These are phyloP conservation scores for Domatiomyces globalis DNA, from an alignment of 2,329 filamentous ascomycete genomes.

Conservation along the genomic window DNA sequence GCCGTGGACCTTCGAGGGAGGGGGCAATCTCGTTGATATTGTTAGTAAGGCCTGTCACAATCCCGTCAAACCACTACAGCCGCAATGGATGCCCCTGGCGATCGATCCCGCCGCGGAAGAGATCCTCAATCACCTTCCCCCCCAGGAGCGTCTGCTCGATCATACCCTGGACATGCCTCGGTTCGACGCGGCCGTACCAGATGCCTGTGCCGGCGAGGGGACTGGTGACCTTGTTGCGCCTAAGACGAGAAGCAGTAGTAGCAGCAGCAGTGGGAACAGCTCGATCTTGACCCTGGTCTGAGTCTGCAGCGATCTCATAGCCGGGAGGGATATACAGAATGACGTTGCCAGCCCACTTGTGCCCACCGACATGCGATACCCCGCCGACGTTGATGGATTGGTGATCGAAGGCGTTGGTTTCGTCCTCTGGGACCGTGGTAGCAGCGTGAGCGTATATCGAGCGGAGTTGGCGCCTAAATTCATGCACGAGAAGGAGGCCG, in stretches of 20 bases:
- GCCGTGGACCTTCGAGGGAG: no score
- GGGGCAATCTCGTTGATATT: no score
- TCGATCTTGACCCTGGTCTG: constrained; percentile 13
- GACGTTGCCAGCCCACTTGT: constrained; percentile 87
- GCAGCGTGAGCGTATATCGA: background rate
- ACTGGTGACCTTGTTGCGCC: background rate
- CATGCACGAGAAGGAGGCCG: constrained; percentile 55
- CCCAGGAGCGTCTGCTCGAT: constrained; percentile 72
- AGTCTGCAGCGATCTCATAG: background rate
- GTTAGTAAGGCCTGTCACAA: no score
- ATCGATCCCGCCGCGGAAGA: constrained; percentile 77
- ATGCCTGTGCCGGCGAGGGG: constrained; percentile 38
- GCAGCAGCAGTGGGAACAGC: background rate
- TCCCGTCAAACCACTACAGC: constrained; percentile 40
- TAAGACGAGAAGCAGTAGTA: no score
- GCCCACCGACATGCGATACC: constrained; percentile 76
- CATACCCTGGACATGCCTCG: constrained; percentile 79
- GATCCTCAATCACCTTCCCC: constrained; percentile 71
- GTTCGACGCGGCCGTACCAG: constrained; percentile 74
- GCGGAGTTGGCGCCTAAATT: constrained; percentile 43
- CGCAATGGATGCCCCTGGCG: constrained; percentile 58
- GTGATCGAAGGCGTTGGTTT: background rate
- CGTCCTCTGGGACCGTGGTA: background rate
- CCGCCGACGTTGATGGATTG: constrained; percentile 25
- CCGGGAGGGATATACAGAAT: constrained; percentile 53